Base-by-base conservation (phyloP, 768 basidiomycete genomes). In the Mycena rosella region DNA sequence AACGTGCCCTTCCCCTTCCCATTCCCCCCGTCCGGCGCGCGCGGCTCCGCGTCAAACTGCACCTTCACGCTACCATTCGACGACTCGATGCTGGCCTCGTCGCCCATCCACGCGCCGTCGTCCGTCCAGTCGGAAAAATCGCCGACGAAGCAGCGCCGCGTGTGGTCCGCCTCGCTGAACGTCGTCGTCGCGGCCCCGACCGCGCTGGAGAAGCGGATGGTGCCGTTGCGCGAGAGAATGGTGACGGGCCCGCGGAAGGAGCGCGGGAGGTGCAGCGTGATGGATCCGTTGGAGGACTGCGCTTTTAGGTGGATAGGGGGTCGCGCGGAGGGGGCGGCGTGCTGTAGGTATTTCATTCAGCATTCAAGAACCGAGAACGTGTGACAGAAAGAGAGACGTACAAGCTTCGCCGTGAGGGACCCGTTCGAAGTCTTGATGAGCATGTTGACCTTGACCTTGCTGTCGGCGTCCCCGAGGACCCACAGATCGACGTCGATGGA, bases 121-220 rank as follows among this genome's bases (percentile, higher is more conserved):
- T 74, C 74, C 24, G 74, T 60, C 70, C 69, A 77, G 29, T 71
- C 73, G 7, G 79, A 72, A 40, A 82, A 78, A 44, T 83, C 82
- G 15, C 84, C 84, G n/a, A 85, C 71, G 69, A 85, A 84, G 65
- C 80, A 81, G n/a, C 77, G 77, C 27, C 74, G 75, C 20, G 75
- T 78, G 24, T 69, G 44, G 26, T 80, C 74, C 5, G 73, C 74
- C 52, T 81, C 81, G 20, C 75, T 75, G 61, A 82, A 79, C 0
- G 74, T 78, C 11, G 78, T 81, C 44, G 80, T 71, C 24, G 73
- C 62, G 47, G 67, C 59, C 38, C 69, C 66, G 38, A 85, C 65
- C 9, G 68, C 74, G 53, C 79, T 76, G 2, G 82, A 82, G 70
- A 81, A 75, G 49, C 75, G 77, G 26, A 77, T 71, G 24, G 75